Conservation (phyloP, 2,329 filamentous ascomycete species). For the Colletotrichum lindemuthianum region DNA sequence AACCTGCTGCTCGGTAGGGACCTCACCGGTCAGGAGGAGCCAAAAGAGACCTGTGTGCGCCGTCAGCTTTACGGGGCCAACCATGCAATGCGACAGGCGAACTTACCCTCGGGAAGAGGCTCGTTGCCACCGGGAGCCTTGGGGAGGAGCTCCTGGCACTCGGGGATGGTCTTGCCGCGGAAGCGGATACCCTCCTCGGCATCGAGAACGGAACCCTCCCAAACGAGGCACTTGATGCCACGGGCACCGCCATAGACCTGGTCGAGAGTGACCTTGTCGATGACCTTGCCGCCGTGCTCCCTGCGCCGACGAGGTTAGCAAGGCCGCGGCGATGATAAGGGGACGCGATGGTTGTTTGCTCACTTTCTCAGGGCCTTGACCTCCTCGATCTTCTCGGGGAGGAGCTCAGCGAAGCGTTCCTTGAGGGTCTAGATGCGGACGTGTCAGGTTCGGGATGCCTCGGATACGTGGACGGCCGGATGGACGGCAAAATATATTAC, state of each 20-base stretch:
- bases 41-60: constrained; percentile 85
- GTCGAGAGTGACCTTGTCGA: constrained; percentile 98
- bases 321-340: constrained; percentile 23
- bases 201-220: constrained; percentile 98
- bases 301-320: constrained; percentile 55
- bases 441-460: constrained; percentile 39
- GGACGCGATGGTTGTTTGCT: constrained; percentile 47
- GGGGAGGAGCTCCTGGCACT: constrained; percentile 97
- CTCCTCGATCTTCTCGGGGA: constrained; percentile 97
- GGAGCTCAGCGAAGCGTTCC: constrained; percentile 95
- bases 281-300: constrained; percentile 93
- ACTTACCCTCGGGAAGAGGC: constrained; percentile 89
- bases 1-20: constrained; percentile 97
- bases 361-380: constrained; percentile 99
- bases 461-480: constrained; percentile 32
- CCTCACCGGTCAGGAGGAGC: constrained; percentile 97
- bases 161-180: constrained; percentile 98
- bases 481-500: constrained; percentile 58
- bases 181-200: constrained; percentile 99
- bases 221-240: constrained; percentile 98
- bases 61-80: not conserved
- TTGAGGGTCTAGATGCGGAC: constrained; percentile 79
- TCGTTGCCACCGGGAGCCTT: constrained; percentile 97
- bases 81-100: not conserved
- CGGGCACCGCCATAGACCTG: constrained; percentile 99